Evolutionary conservation across 2,329 filamentous ascomycete genomes (phyloP).

Genomic region (Nothopassalora personata): DNA sequence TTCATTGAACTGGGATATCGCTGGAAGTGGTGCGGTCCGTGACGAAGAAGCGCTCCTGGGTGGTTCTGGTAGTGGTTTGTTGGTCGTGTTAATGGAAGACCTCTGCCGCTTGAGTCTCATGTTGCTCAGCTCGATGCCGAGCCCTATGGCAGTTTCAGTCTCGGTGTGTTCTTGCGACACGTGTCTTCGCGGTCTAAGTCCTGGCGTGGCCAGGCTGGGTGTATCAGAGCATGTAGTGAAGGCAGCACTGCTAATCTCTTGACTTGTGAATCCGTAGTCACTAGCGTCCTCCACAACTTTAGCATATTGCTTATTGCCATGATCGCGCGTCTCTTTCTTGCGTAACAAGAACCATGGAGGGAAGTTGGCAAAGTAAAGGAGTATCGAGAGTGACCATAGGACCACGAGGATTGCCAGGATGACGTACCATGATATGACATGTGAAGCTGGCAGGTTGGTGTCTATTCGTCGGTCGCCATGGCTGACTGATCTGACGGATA

Average conservation of each 20-base stretch:
- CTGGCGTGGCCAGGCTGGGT: background rate
- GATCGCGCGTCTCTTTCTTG: background rate
- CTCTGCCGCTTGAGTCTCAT: background rate
- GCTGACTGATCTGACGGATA: background rate
- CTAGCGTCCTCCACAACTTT: background rate
- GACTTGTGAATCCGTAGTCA: background rate
- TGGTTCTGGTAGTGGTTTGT: background rate
- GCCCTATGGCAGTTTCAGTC: background rate
- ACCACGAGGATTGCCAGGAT: conserved; percentile 16
- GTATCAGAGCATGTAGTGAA: conserved; percentile 2
- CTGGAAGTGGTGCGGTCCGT: conserved; percentile 2
- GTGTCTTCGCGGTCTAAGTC: background rate
- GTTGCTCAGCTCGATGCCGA: background rate
- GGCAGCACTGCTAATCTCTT: background rate
- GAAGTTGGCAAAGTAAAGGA: conserved; percentile 24
- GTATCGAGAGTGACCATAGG: conserved; percentile 7
- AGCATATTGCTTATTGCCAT: background rate
- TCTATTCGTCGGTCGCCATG: background rate
- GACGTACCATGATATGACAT: background rate
- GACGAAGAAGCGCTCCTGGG: conserved; percentile 12
- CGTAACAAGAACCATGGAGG: conserved; percentile 6
- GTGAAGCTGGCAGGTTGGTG: background rate
- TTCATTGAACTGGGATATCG: background rate
- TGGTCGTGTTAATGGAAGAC: background rate
- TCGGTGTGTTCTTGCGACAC: background rate